phyloP scores from a whole-genome alignment of 164 flowering plant genomes.

The Tetrastigma voinierianum region DNA sequence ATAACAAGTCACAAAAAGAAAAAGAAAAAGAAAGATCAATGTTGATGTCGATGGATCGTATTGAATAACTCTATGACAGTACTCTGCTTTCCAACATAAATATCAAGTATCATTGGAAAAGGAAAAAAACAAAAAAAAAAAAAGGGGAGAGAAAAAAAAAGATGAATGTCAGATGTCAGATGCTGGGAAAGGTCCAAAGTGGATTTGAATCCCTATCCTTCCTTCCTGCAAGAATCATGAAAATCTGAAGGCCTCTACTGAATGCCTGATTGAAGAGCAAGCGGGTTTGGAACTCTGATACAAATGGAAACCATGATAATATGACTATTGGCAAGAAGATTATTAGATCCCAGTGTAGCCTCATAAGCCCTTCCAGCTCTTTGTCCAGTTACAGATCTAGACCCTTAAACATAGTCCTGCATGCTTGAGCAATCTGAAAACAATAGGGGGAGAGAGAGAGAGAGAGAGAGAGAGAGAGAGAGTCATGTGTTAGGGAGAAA shows the following conservation, averaged over 20 bases:
- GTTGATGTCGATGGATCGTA: no score
- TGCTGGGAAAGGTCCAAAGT: no score
- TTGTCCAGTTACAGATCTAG: conserved; percentile 80
- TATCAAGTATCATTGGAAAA: no score
- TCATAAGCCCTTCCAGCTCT: conserved; percentile 88
- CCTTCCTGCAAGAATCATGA: conserved; percentile 90
- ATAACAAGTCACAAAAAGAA: no score
- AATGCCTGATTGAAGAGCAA: conserved; percentile 98
- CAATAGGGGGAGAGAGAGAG: conserved; percentile 6
- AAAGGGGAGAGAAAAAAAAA: no score
- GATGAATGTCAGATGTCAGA: no score
- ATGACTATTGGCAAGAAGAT: conserved; percentile 83
- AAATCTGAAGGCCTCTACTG: conserved; percentile 97
- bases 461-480: background rate
- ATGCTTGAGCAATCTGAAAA: conserved; percentile 72
- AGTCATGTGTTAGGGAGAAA: background rate
- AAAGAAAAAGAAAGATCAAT: no score
- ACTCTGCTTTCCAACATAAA: no score
- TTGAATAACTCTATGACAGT: no score
- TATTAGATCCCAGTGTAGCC: conserved; percentile 74
- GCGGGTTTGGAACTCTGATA: conserved; percentile 90
- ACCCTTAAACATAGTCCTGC: conserved; percentile 50
- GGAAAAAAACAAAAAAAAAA: no score
- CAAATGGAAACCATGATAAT: conserved; percentile 93
- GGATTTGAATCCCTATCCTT: conserved; percentile 34